These are phyloP conservation scores for Cystofilobasidium macerans DNA, from an alignment of 768 basidiomycete species.

Conservation along the genomic window DNA sequence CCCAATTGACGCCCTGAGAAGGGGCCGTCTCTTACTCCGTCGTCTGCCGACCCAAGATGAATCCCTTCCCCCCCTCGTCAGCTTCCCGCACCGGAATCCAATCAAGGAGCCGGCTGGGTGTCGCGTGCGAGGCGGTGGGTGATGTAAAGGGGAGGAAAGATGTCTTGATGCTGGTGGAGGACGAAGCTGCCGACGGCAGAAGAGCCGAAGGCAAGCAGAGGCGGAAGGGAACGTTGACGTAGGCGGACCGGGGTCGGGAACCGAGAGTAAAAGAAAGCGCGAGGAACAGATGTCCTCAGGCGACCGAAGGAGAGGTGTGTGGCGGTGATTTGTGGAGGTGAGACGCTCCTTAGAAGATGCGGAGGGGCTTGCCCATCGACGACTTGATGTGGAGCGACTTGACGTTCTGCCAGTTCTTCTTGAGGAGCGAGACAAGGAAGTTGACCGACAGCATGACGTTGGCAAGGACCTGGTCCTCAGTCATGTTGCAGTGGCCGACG, in stretches of 20 bases:
- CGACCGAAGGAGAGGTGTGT: background rate
- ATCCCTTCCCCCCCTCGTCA: background rate
- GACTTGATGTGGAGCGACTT: slow-evolving; percentile 97
- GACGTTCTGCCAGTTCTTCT: slow-evolving; percentile 99
- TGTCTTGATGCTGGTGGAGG: background rate
- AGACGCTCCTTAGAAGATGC: slow-evolving; percentile 22
- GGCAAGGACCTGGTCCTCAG: slow-evolving; percentile 85
- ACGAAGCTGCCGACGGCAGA: background rate
- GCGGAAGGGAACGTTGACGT: background rate
- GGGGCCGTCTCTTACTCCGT: too few relatives aligned
- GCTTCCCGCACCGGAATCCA: slow-evolving; percentile 4
- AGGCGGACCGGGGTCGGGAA: background rate
- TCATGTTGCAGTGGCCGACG: slow-evolving; percentile 95
- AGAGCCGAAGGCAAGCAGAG: background rate
- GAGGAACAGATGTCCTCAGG: too few relatives aligned
- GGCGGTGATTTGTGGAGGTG: slow-evolving; percentile 4
- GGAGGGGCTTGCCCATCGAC: slow-evolving; percentile 76
- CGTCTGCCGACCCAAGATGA: too few relatives aligned
- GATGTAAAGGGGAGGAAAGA: background rate
- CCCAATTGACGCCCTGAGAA: too few relatives aligned
- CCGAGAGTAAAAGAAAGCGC: background rate
- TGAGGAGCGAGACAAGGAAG: slow-evolving; percentile 96
- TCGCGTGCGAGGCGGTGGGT: slow-evolving; percentile 26
- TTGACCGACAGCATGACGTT: slow-evolving; percentile 99
- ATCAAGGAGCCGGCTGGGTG: slow-evolving; percentile 15